A percentile compares a stretch with the other conserved stretches of the same genome.
phyloP scores from a whole-genome alignment of 257 asterid species.

The Osmanthus fragrans region DNA sequence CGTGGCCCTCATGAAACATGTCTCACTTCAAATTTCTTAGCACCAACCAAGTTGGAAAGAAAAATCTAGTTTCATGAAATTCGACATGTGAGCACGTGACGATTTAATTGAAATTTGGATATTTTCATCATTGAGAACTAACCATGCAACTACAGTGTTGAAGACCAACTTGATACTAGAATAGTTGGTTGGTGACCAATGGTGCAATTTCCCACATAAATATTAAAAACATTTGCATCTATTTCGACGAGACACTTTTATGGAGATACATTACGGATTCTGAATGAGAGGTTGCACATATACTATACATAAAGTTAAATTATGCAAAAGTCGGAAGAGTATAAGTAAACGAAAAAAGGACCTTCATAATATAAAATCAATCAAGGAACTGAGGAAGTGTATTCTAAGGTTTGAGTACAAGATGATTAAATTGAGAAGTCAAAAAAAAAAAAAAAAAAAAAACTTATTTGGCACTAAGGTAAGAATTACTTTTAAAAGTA shows the following conservation, averaged over 20 bases:
- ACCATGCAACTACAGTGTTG: neutral
- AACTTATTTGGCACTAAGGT: neutral
- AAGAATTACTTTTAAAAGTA: too few species aligned
- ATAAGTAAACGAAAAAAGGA: neutral
- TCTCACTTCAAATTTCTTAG: neutral
- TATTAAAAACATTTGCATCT: neutral
- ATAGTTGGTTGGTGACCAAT: neutral
- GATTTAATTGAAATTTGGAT: neutral
- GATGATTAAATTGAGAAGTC: neutral
- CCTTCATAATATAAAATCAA: neutral
- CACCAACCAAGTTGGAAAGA: neutral
- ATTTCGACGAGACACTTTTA: too few species aligned
- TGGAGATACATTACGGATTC: neutral
- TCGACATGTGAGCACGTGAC: neutral
- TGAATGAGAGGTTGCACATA: neutral
- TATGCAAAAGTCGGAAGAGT: neutral
- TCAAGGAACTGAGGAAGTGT: neutral
- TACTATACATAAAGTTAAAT: too few species aligned
- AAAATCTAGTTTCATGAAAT: neutral
- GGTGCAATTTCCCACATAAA: neutral
- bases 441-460: too few species aligned
- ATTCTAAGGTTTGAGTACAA: neutral
- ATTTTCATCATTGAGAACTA: neutral
- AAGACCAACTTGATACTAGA: neutral
- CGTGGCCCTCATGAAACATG: neutral